These are phyloP conservation scores for Amesomyces nigricolor DNA, from an alignment of 2,329 filamentous ascomycete genomes.

Conservation along the genomic window DNA sequence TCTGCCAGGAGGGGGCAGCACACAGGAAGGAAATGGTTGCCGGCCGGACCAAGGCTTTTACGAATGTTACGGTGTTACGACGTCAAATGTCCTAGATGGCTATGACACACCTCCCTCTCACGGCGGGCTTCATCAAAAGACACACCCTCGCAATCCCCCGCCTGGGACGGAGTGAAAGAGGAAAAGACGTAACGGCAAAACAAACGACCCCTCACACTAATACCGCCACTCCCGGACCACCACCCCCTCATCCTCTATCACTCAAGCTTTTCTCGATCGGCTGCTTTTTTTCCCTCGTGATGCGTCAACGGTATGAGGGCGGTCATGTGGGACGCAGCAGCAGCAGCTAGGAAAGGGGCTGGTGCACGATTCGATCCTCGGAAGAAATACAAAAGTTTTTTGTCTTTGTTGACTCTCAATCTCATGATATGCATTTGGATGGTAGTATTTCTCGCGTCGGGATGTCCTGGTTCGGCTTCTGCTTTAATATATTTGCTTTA, in stretches of 20 bases:
- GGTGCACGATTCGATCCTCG: neutral
- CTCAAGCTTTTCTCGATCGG: neutral
- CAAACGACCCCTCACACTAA: conserved; percentile 6
- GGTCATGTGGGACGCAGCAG: neutral
- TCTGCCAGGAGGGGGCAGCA: neutral
- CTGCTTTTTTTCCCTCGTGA: neutral
- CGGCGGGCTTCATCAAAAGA: conserved; percentile 6
- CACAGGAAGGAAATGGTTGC: conserved; percentile 4
- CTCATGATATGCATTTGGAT: conserved; percentile 9
- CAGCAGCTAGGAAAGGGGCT: neutral
- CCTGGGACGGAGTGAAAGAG: conserved; percentile 3
- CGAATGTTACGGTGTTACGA: conserved; percentile 30
- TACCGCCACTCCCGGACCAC: conserved; percentile 5
- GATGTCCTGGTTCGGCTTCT: neutral
- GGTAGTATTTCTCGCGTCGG: neutral
- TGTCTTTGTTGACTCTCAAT: conserved; percentile 6
- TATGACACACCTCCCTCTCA: conserved; percentile 23
- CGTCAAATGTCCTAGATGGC: conserved; percentile 28
- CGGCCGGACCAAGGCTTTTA: conserved; percentile 21
- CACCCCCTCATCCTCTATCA: neutral
- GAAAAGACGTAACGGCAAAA: conserved; percentile 16
- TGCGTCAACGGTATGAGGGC: neutral
- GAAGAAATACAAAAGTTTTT: conserved; percentile 9
- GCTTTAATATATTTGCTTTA: conserved; percentile 15
- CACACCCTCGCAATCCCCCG: conserved; percentile 6